Evolutionary conservation across 495 filamentous ascomycete species (phyloP).

Genomic region (Choiromyces venosus): DNA sequence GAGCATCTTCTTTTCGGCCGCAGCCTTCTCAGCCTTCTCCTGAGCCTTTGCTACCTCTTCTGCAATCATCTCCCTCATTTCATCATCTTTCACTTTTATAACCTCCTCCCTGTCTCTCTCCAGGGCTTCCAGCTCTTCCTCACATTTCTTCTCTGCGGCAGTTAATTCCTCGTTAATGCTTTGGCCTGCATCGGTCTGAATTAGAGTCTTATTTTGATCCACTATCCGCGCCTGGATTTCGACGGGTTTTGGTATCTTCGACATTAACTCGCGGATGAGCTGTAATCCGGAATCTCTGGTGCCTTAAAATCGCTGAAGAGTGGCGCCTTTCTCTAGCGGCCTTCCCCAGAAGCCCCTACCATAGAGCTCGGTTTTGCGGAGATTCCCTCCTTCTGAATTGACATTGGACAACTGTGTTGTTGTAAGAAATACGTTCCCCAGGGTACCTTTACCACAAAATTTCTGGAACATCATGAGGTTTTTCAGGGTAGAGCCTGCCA

Average conservation of each 20-base stretch:
- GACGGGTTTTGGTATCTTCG: slow-evolving; percentile 25
- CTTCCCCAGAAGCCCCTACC: slow-evolving; percentile 46
- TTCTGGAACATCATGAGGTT: slow-evolving; percentile 48
- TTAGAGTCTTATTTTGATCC: slow-evolving; percentile 34
- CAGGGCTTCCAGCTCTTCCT: neutral
- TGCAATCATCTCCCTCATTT: neutral
- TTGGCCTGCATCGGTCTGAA: slow-evolving; percentile 43
- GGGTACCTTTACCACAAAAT: slow-evolving; percentile 44
- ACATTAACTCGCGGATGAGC: slow-evolving; percentile 31
- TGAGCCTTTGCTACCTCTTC: neutral
- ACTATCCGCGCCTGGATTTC: slow-evolving; percentile 47
- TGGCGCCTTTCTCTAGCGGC: slow-evolving; percentile 39
- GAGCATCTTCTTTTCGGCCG: neutral
- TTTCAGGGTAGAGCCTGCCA: slow-evolving; percentile 44
- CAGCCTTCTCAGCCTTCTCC: neutral
- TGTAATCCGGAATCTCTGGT: slow-evolving; percentile 41
- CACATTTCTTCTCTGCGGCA: slow-evolving; percentile 14
- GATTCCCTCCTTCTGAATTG: neutral
- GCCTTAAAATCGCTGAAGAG: slow-evolving; percentile 36
- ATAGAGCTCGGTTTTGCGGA: slow-evolving; percentile 44
- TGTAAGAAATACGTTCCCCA: slow-evolving; percentile 45
- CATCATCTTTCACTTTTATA: neutral
- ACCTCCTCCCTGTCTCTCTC: neutral
- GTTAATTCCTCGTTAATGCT: slow-evolving; percentile 40
- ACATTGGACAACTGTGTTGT: slow-evolving; percentile 49